Conservation (phyloP, 2,329 filamentous ascomycete species). For the Triangularia setosa region DNA sequence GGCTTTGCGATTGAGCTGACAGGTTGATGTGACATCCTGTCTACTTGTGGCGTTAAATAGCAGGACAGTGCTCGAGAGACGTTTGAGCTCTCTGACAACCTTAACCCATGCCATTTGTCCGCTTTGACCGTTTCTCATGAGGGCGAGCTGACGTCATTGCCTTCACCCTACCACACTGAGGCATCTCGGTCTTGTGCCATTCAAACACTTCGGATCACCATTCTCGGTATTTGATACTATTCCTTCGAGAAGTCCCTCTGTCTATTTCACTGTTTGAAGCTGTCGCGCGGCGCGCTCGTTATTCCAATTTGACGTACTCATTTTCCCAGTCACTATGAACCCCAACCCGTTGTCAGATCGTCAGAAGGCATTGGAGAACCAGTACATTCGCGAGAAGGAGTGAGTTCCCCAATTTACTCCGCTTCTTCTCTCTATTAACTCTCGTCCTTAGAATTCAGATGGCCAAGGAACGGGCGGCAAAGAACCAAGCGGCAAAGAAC, state of each 20-base stretch:
- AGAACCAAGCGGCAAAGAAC: conserved; percentile 17
- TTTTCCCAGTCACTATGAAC: conserved; percentile 28
- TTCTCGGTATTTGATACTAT: no score
- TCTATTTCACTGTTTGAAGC: no score
- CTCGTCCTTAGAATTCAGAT: conserved; percentile 22
- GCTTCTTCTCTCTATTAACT: neutral
- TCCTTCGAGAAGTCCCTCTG: no score
- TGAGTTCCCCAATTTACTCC: conserved; percentile 5
- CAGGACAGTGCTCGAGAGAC: neutral
- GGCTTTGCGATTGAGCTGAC: neutral
- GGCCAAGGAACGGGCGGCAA: conserved; percentile 25
- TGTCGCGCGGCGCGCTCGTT: no score
- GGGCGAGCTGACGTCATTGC: neutral
- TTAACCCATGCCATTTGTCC: neutral
- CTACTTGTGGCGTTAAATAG: neutral
- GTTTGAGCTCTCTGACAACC: neutral
- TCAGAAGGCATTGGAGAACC: conserved; percentile 28
- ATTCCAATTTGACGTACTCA: no score
- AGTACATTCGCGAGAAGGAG: conserved; percentile 30
- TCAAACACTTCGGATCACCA: no score
- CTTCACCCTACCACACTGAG: neutral
- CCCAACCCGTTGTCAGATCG: conserved; percentile 27
- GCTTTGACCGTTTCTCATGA: neutral
- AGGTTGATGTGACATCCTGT: neutral
- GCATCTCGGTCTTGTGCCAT: neutral